These are phyloP conservation scores for Lotus japonicus DNA, from an alignment of 306 rosid genomes.

Conservation along the genomic window DNA sequence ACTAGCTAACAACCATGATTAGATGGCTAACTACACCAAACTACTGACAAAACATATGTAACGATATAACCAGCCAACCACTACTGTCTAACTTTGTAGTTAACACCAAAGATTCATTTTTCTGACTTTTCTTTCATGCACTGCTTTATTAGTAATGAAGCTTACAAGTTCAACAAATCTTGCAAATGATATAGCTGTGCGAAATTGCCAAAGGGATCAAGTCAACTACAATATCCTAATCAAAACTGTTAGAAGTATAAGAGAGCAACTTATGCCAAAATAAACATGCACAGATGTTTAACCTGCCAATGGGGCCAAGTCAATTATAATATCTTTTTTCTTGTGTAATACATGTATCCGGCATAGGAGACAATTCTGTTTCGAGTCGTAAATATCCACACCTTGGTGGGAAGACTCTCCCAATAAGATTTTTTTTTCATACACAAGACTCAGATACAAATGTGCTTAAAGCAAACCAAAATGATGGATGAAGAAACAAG, in stretches of 20 bases:
- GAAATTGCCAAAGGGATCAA: too few species aligned
- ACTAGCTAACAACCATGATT: not conserved
- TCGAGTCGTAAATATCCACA: too few species aligned
- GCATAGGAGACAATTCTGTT: too few species aligned
- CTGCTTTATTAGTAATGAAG: not conserved
- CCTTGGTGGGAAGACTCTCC: too few species aligned
- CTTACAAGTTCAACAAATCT: not conserved
- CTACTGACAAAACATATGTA: not conserved
- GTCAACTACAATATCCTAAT: too few species aligned
- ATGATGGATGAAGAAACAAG: constrained; percentile 40
- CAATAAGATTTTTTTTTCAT: too few species aligned
- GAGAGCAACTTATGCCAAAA: too few species aligned
- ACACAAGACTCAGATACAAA: constrained; percentile 39
- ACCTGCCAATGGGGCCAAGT: too few species aligned
- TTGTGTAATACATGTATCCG: too few species aligned
- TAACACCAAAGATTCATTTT: constrained; percentile 9
- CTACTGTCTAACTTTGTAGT: constrained; percentile 1
- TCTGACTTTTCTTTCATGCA: not conserved
- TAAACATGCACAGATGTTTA: too few species aligned
- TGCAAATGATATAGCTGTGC: not conserved
- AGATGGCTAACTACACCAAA: constrained; percentile 12
- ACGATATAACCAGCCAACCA: constrained; percentile 1
- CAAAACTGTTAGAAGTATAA: too few species aligned
- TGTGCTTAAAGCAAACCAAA: constrained; percentile 57
- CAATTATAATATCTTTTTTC: too few species aligned